phyloP scores from a whole-genome alignment of 176 grass and related monocot genomes.

The Saccharum spontaneum region DNA sequence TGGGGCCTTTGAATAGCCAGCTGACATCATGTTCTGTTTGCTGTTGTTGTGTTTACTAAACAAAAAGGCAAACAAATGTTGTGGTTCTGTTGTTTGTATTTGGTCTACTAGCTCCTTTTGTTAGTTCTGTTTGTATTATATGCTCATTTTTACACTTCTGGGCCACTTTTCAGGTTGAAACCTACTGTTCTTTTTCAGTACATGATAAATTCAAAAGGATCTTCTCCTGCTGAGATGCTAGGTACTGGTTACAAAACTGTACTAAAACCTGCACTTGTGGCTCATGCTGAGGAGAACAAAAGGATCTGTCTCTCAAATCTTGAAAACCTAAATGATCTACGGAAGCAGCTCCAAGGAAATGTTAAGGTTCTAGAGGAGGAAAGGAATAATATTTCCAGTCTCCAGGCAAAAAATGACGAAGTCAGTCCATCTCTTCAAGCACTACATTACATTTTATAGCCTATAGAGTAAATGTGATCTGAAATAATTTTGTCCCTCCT shows the following conservation, averaged over 20 bases:
- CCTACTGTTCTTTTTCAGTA: conserved; percentile 77
- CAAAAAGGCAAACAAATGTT: not conserved
- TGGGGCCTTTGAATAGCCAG: not conserved
- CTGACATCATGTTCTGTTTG: not conserved
- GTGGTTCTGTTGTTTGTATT: conserved; percentile 16
- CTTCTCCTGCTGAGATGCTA: conserved; percentile 63
- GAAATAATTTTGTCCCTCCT: not conserved
- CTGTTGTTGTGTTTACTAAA: not conserved
- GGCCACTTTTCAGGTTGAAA: conserved; percentile 69
- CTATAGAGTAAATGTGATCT: conserved; percentile 3
- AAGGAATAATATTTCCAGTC: conserved; percentile 40
- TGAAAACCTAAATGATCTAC: conserved; percentile 52
- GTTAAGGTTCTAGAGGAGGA: conserved; percentile 61
- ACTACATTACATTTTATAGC: not conserved
- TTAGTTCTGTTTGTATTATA: not conserved
- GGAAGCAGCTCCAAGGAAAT: conserved; percentile 56
- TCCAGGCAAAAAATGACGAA: conserved; percentile 51
- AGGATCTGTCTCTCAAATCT: conserved; percentile 51
- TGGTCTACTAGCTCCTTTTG: not conserved
- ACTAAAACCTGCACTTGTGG: conserved; percentile 62
- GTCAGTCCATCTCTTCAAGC: conserved; percentile 36
- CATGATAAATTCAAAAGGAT: conserved; percentile 66
- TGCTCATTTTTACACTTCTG: not conserved
- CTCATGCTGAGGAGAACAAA: conserved; percentile 56
- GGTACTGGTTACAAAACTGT: conserved; percentile 63